Evolutionary conservation across 139 green algal genomes (phyloP).

Genomic region (Spirogloea muscicola): DNA sequence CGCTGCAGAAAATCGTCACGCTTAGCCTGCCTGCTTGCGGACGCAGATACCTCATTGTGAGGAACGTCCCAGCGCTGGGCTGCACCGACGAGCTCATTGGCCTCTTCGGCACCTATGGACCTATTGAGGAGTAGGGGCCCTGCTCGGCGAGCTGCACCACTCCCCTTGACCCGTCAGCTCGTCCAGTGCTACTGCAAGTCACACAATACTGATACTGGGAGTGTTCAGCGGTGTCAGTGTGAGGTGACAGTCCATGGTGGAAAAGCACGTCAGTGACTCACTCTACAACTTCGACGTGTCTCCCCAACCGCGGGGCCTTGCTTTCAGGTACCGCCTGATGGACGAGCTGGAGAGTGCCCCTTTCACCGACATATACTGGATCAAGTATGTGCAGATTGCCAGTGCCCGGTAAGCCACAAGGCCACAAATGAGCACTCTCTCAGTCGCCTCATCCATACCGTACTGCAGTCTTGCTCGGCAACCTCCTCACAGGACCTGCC

Average conservation of each 20-base stretch:
- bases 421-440: not conserved
- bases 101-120: slow-evolving; percentile 23
- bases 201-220: too few relatives aligned
- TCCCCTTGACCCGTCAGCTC: not conserved
- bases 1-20: too few relatives aligned
- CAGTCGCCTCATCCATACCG: too few relatives aligned
- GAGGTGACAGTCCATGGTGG: too few relatives aligned
- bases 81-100: slow-evolving; percentile 20
- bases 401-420: slow-evolving; percentile 20
- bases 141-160: not conserved
- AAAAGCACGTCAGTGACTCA: too few relatives aligned
- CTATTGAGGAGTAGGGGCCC: slow-evolving; percentile 21
- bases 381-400: slow-evolving; percentile 36
- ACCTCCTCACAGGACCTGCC: not conserved
- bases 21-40: too few relatives aligned
- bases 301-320: too few relatives aligned
- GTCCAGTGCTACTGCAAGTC: too few relatives aligned
- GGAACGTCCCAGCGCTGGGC: slow-evolving; percentile 27
- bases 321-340: slow-evolving; percentile 42
- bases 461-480: not conserved
- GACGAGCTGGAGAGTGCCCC: slow-evolving; percentile 36
- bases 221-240: too few relatives aligned
- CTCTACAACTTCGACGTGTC: too few relatives aligned
- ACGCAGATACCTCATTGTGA: slow-evolving; percentile 33
- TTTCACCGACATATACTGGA: slow-evolving; percentile 40